phyloP scores from a whole-genome alignment of 352 stramenopile species.

The Globisporangium recalcitrans region DNA sequence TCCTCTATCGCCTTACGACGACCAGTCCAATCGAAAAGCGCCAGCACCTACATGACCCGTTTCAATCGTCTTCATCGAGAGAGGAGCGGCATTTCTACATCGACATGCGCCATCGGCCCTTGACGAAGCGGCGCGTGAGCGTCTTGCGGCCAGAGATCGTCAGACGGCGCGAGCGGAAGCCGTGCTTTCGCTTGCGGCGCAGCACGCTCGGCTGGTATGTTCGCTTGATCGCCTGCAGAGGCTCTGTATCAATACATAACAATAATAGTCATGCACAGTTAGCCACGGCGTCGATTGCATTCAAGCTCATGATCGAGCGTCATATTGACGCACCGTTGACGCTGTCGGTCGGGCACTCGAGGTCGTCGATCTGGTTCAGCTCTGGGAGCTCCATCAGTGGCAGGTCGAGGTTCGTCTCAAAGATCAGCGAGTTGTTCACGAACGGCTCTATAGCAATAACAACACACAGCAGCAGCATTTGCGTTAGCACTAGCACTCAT shows the following conservation, averaged over 20 bases:
- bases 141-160: conserved; percentile 75
- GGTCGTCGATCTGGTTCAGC: conserved; percentile 12
- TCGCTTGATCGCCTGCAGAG: conserved; percentile 73
- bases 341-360: conserved; percentile 17
- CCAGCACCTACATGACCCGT: no score
- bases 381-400: conserved; percentile 14
- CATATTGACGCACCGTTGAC: conserved; percentile 9
- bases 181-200: conserved; percentile 83
- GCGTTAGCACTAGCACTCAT: neutral
- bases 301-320: no score
- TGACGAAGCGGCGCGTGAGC: conserved; percentile 76
- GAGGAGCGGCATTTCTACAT: conserved; percentile 29
- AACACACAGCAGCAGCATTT: neutral
- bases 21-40: no score
- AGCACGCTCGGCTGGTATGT: conserved; percentile 85
- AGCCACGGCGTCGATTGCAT: no score
- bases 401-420: conserved; percentile 15
- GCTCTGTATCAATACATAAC: conserved; percentile 30
- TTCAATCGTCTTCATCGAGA: neutral
- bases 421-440: conserved; percentile 15
- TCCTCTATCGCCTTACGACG: no score
- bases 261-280: neutral
- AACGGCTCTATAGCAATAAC: conserved; percentile 6
- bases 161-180: conserved; percentile 72
- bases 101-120: conserved; percentile 83